A percentile compares a stretch with the other conserved stretches of the same genome.
Conservation (phyloP, 306 rosid species). For the Geum urbanum region DNA sequence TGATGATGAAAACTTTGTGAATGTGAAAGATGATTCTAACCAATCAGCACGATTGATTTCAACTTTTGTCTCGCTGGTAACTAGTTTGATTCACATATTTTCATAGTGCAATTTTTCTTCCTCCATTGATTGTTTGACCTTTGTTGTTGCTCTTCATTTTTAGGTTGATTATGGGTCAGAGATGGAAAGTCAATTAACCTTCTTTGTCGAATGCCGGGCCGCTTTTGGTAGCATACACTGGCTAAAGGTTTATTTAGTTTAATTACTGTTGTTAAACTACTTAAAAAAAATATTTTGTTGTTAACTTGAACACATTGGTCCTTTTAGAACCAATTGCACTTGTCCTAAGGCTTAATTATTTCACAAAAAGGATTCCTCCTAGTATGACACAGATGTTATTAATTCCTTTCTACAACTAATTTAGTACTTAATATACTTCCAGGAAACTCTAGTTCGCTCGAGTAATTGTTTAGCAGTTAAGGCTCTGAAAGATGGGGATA, state of each 20-base stretch:
- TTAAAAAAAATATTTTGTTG: neutral
- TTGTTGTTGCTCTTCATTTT: constrained; percentile 21
- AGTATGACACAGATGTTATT: neutral
- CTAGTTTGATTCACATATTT: constrained; percentile 15
- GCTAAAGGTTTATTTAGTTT: constrained; percentile 59
- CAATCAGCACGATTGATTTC: constrained; percentile 71
- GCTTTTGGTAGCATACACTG: constrained; percentile 67
- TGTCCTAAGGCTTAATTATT: neutral
- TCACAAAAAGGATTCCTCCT: neutral
- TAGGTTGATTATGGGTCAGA: constrained; percentile 79
- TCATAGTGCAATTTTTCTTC: neutral
- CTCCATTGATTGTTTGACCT: constrained; percentile 22
- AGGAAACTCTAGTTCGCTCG: constrained; percentile 86
- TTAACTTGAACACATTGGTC: neutral
- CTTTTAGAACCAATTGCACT: neutral
- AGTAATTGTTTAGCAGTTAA: constrained; percentile 70
- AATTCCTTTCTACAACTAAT: constrained; percentile 17
- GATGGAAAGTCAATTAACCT: constrained; percentile 69
- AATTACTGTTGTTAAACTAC: constrained; percentile 8
- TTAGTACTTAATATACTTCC: constrained; percentile 36
- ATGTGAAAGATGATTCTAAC: constrained; percentile 62
- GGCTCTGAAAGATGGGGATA: constrained; percentile 51
- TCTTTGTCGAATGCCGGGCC: constrained; percentile 86
- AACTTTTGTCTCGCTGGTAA: constrained; percentile 72
- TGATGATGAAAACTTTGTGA: constrained; percentile 54